Base-by-base conservation (phyloP, 2,329 filamentous ascomycete genomes). In the Epichloe brachyelytri region DNA sequence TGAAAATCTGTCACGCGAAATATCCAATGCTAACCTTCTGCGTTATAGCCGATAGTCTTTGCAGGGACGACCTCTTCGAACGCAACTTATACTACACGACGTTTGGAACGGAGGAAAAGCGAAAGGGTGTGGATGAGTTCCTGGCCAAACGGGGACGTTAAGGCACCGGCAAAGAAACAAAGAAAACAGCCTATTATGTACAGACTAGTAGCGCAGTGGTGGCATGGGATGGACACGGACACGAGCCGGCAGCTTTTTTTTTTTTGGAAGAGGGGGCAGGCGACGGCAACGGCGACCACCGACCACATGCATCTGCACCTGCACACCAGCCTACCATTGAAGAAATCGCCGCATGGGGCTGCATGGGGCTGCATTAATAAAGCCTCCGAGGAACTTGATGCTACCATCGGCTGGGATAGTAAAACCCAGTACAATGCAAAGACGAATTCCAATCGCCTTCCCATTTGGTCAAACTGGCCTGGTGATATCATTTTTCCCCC, bases 21-120 rank as follows among this genome's bases (percentile, higher is more conserved):
- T 38, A 19, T 38, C 15, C 22, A 15, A 46, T 43, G 52, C 49
- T 49, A 47, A 45, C 17, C 15, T 20, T 43, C 8, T 50, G 48
- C 48, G 30, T 30, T 52, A 15, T 48, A 60, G 62, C 57, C 41
- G 60, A 64, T 51, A 56, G 55, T 41, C 49, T 59, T 34, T 58
- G 58, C 36, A 55, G 59, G 22, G 61, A 65, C 49, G 63, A 67
- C 50, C 57, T 62, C 37, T 61, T 66, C 41, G 65, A 68, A 55
- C 58, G 65, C 47, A 58, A 59, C 48, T 54, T 68, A 33, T 68
- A 69, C 53, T 66, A 66, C 50, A 59, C 60, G 46, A 63, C 66
- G 36, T 67, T 69, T 57, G 60, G 60, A 3, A 64, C 58, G n/a
- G 50, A 55, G 26, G 60, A 64, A 46, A 65, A 64, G 54, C 54